Conservation (phyloP, 164 flowering plant genomes). For the Vitis rupestris region DNA sequence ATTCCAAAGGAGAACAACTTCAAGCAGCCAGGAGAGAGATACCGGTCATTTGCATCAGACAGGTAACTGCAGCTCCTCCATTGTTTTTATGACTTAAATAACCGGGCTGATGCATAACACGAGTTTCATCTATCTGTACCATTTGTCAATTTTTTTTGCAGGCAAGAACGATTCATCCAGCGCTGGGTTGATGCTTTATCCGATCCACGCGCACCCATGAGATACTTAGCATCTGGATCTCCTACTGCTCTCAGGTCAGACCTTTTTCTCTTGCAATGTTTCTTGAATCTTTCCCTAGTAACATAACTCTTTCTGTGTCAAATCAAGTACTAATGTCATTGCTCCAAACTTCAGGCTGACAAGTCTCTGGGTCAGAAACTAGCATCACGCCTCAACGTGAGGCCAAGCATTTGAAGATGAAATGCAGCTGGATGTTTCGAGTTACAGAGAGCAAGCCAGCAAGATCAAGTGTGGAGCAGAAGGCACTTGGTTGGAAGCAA, state of each 20-base stretch:
- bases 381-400: slow-evolving; percentile 12
- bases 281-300: too few species aligned
- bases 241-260: slow-evolving; percentile 83
- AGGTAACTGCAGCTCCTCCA: not conserved
- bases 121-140: not conserved
- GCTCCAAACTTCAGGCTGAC: slow-evolving; percentile 14
- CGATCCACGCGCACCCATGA: slow-evolving; percentile 87
- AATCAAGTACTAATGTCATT: too few species aligned
- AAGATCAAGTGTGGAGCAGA: not conserved
- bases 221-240: slow-evolving; percentile 79
- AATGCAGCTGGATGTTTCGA: slow-evolving; percentile 7
- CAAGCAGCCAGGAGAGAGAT: slow-evolving; percentile 3
- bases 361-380: slow-evolving; percentile 13
- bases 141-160: slow-evolving; percentile 18
- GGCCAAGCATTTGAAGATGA: slow-evolving; percentile 7
- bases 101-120: too few species aligned
- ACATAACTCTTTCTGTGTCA: too few species aligned
- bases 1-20: slow-evolving; percentile 1
- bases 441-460: slow-evolving; percentile 9
- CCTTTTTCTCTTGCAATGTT: too few species aligned
- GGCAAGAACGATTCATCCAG: slow-evolving; percentile 80
- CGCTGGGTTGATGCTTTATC: slow-evolving; percentile 73
- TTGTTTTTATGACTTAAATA: not conserved
- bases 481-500: not conserved
- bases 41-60: not conserved